phyloP scores from a whole-genome alignment of 2,329 filamentous ascomycete genomes.

The Penicillium digitatum region DNA sequence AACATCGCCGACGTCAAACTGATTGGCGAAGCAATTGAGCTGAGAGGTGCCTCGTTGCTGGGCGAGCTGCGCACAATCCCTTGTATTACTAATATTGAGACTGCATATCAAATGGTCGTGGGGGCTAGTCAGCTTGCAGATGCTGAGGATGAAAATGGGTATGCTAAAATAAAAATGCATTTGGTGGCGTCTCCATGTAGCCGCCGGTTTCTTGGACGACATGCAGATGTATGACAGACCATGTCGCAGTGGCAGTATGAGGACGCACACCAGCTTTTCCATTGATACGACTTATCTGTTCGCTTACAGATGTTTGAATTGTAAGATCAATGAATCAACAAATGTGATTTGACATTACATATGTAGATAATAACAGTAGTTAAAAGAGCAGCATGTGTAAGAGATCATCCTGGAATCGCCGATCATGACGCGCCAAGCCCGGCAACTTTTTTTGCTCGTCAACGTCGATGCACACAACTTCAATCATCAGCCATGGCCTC shows the following conservation, averaged over 20 bases:
- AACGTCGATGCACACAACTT: slow-evolving; percentile 9
- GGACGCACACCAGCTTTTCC: not conserved
- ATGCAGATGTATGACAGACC: slow-evolving; percentile 58
- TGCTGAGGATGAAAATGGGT: slow-evolving; percentile 57
- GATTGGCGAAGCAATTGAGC: slow-evolving; percentile 50
- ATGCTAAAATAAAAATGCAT: slow-evolving; percentile 61
- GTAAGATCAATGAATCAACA: not conserved
- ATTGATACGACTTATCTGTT: not conserved
- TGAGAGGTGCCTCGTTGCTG: slow-evolving; percentile 53
- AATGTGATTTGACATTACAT: not conserved
- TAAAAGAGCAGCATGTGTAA: not conserved
- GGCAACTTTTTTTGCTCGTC: slow-evolving; percentile 17
- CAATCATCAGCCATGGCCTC: slow-evolving; percentile 31
- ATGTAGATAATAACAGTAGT: not conserved
- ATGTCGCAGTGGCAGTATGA: slow-evolving; percentile 52
- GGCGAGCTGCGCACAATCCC: slow-evolving; percentile 48
- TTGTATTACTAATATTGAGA: slow-evolving; percentile 51
- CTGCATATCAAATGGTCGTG: slow-evolving; percentile 52
- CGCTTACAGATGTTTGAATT: not conserved
- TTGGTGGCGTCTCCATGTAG: slow-evolving; percentile 56
- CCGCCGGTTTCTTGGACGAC: slow-evolving; percentile 57
- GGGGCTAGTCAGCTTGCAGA: slow-evolving; percentile 55
- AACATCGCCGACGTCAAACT: slow-evolving; percentile 49
- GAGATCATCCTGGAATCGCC: slow-evolving; percentile 9
- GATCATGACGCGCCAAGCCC: slow-evolving; percentile 28